Conservation (phyloP, 345 rosid species). For the Nasturtium officinale region DNA sequence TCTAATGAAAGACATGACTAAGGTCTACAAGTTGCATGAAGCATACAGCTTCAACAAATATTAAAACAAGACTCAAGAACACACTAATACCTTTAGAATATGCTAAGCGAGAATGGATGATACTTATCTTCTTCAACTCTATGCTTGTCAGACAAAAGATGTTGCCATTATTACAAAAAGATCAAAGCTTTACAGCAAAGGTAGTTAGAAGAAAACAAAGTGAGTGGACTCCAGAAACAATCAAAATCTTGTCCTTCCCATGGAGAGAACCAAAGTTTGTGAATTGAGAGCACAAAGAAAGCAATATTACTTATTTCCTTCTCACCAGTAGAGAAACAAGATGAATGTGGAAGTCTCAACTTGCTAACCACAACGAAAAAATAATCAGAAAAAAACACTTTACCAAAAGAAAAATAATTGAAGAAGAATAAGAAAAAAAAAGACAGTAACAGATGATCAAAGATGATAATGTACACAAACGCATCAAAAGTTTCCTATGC, state of each 20-base stretch:
- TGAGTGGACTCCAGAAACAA: constrained; percentile 42
- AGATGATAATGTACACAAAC: constrained; percentile 28
- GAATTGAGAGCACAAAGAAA: constrained; percentile 45
- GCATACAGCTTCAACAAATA: not conserved
- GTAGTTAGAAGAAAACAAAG: constrained; percentile 48
- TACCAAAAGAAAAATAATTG: constrained; percentile 37
- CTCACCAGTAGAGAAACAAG: constrained; percentile 43
- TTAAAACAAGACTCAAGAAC: not conserved
- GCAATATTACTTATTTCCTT: constrained; percentile 49
- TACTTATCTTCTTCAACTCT: constrained; percentile 12
- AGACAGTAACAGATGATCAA: constrained; percentile 29
- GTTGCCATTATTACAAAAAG: constrained; percentile 36
- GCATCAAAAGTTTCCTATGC: constrained; percentile 39
- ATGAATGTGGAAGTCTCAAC: constrained; percentile 40
- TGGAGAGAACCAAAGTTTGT: constrained; percentile 47
- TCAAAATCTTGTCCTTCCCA: constrained; percentile 20
- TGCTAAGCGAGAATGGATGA: constrained; percentile 18
- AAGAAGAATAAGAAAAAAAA: not conserved
- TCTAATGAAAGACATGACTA: not conserved
- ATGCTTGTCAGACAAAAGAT: constrained; percentile 26
- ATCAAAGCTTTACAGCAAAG: constrained; percentile 39
- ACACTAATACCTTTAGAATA: not conserved
- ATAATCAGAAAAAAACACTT: constrained; percentile 39
- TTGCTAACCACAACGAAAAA: constrained; percentile 39
- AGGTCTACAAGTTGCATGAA: constrained; percentile 24